phyloP scores from a whole-genome alignment of 768 basidiomycete genomes.

The Lactarius deliciosus region DNA sequence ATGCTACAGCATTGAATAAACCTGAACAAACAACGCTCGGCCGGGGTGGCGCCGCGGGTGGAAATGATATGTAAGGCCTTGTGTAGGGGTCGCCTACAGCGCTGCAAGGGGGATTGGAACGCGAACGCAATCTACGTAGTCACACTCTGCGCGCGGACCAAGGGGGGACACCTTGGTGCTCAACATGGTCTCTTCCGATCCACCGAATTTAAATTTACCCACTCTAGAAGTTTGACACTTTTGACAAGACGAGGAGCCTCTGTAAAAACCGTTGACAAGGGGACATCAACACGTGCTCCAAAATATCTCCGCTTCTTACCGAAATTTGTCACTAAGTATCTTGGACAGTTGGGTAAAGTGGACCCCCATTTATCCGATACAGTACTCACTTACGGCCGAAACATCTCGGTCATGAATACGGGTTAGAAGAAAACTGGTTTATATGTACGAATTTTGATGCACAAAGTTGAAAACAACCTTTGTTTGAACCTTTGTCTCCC shows the following conservation, averaged over 20 bases:
- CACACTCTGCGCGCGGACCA: background rate
- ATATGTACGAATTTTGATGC: no score
- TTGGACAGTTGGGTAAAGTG: no score
- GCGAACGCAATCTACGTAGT: background rate
- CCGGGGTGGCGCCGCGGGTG: background rate
- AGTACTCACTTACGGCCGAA: no score
- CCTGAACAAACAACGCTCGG: slow-evolving; percentile 13
- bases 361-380: no score
- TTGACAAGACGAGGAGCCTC: background rate
- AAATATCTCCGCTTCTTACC: background rate
- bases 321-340: background rate
- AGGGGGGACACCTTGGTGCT: background rate
- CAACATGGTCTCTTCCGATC: background rate
- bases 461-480: no score
- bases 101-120: background rate
- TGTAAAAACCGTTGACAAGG: background rate
- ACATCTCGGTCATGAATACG: no score
- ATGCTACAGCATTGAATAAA: slow-evolving; percentile 19
- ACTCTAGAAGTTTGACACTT: background rate
- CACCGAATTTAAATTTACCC: background rate
- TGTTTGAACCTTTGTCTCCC: no score
- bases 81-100: no score
- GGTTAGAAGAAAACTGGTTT: no score
- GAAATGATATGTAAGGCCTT: background rate
- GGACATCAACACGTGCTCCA: background rate